These are phyloP conservation scores for Globisporangium sylvaticum DNA, from an alignment of 352 stramenopile species.

Conservation along the genomic window DNA sequence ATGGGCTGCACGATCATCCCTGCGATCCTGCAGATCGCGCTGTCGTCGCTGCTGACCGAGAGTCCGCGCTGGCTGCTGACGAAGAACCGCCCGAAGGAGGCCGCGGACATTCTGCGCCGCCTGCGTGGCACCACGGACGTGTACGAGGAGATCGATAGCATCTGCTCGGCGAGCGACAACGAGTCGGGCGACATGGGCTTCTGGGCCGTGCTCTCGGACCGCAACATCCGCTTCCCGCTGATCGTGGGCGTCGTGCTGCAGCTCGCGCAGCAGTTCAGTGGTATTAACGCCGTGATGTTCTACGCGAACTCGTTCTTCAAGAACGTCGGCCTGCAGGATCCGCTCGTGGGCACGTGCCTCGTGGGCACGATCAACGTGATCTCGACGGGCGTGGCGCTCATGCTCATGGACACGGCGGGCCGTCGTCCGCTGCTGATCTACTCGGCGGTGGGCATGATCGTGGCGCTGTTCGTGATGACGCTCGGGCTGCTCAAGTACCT, in stretches of 20 bases:
- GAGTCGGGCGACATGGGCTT: conserved; percentile 62
- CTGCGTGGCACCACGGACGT: conserved; percentile 70
- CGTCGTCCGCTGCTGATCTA: conserved; percentile 68
- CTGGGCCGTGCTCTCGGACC: conserved; percentile 56
- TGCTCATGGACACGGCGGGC: conserved; percentile 74
- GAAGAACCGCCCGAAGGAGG: conserved; percentile 71
- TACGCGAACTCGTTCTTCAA: conserved; percentile 77
- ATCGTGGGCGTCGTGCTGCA: conserved; percentile 60
- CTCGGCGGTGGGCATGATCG: conserved; percentile 63
- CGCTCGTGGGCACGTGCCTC: conserved; percentile 54
- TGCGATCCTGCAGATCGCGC: conserved; percentile 54
- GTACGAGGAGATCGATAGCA: conserved; percentile 80
- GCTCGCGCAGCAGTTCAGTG: conserved; percentile 65
- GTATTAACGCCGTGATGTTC: conserved; percentile 81
- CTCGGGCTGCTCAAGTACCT: conserved; percentile 60
- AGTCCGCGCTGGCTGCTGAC: conserved; percentile 68
- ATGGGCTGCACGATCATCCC: conserved; percentile 66
- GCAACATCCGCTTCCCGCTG: conserved; percentile 59
- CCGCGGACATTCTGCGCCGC: conserved; percentile 58
- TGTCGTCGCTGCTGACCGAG: conserved; percentile 61
- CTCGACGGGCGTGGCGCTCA: conserved; percentile 61
- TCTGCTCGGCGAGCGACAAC: conserved; percentile 76
- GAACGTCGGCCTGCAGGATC: conserved; percentile 62
- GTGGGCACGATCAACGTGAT: conserved; percentile 74
- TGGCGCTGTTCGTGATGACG: conserved; percentile 61